phyloP scores from a whole-genome alignment of 371 early-diverging fungal genomes.

The Funneliformis caledonium region DNA sequence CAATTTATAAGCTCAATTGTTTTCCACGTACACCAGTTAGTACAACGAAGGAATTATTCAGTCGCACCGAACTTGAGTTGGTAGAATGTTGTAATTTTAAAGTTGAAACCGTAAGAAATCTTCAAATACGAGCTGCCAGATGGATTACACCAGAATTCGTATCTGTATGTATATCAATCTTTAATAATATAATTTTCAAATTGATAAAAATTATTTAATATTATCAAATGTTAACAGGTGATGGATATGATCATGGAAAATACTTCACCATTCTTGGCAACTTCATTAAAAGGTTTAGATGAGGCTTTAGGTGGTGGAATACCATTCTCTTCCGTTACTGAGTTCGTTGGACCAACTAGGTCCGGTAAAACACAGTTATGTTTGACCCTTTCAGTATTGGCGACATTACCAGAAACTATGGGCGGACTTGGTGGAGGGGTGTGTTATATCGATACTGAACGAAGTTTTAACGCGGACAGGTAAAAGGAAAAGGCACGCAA shows the following conservation, averaged over 20 bases:
- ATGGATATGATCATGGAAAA: background rate
- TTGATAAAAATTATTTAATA: background rate
- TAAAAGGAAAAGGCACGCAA: background rate
- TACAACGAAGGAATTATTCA: conserved; percentile 36
- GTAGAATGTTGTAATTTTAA: conserved; percentile 38
- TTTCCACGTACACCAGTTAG: conserved; percentile 29
- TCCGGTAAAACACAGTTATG: conserved; percentile 42
- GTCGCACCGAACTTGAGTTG: conserved; percentile 19
- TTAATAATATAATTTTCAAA: background rate
- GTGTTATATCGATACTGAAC: conserved; percentile 40
- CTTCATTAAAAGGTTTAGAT: conserved; percentile 32
- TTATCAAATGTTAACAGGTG: background rate
- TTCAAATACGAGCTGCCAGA: conserved; percentile 15
- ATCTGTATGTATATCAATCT: conserved; percentile 7
- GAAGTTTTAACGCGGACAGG: conserved; percentile 38
- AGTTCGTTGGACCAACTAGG: conserved; percentile 37
- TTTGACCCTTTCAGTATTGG: conserved; percentile 31
- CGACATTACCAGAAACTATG: conserved; percentile 29
- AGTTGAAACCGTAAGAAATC: background rate
- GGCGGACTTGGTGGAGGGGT: conserved; percentile 40
- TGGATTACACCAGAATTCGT: conserved; percentile 34
- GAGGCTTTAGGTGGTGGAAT: conserved; percentile 37
- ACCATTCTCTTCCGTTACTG: conserved; percentile 38
- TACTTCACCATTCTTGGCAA: conserved; percentile 33
- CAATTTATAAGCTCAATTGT: background rate